These are phyloP conservation scores for Salix caprea DNA, from an alignment of 345 rosid species.

Conservation along the genomic window DNA sequence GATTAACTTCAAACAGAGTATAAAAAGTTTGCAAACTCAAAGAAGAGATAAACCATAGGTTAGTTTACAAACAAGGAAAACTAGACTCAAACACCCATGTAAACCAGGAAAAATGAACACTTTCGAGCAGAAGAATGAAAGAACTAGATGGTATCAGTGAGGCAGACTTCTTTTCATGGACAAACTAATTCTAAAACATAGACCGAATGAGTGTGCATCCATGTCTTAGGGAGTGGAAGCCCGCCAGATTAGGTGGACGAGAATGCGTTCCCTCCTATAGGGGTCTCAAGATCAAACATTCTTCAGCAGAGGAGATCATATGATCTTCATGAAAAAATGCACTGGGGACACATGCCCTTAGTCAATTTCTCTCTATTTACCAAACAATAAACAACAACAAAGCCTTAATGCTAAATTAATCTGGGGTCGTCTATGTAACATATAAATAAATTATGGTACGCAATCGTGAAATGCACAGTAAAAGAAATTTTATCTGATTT, in stretches of 20 bases:
- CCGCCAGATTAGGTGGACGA: background rate
- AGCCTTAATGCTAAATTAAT: background rate
- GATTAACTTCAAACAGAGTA: background rate
- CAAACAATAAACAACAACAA: background rate
- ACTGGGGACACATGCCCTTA: background rate
- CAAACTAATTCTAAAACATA: background rate
- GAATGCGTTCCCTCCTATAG: background rate
- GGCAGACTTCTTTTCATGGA: background rate
- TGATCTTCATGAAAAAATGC: background rate
- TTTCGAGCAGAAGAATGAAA: background rate
- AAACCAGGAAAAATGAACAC: background rate
- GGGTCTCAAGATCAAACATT: background rate
- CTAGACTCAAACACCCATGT: background rate
- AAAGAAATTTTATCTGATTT: background rate
- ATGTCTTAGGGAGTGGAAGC: background rate
- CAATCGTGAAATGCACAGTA: background rate
- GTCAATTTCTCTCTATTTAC: background rate
- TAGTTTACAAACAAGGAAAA: background rate
- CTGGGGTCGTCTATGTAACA: background rate
- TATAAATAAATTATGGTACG: background rate
- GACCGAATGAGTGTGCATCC: background rate
- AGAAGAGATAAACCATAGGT: background rate
- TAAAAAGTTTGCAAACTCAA: background rate
- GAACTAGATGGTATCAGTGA: background rate
- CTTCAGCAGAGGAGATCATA: background rate